Percentiles rank a stretch among this genome's conserved stretches.
These are phyloP conservation scores for Boletales sp. DNA, from an alignment of 768 basidiomycete species.

Conservation along the genomic window DNA sequence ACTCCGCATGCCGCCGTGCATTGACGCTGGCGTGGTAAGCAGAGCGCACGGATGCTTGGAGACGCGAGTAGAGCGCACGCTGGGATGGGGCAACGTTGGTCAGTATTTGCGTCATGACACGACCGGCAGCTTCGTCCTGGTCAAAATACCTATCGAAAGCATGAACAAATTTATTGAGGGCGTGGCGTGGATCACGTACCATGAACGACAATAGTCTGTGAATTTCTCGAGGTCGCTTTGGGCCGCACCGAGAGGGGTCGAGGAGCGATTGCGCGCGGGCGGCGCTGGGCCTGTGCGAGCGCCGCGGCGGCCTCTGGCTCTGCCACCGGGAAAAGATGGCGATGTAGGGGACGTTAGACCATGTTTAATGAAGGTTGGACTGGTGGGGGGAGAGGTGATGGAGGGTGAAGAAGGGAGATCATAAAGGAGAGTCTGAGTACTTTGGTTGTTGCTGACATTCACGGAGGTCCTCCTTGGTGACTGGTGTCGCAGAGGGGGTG, in stretches of 20 bases:
- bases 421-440: constrained; percentile 68
- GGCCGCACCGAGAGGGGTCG: constrained; percentile 64
- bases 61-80: constrained; percentile 79
- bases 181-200: constrained; percentile 42
- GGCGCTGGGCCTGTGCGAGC: constrained; percentile 50
- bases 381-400: constrained; percentile 52
- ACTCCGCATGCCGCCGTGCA: constrained; percentile 74
- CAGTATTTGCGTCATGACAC: constrained; percentile 78
- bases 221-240: constrained; percentile 75
- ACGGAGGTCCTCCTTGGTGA: constrained; percentile 43
- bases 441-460: constrained; percentile 36
- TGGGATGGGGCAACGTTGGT: constrained; percentile 78
- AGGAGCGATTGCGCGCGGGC: constrained; percentile 57
- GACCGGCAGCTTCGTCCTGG: constrained; percentile 76
- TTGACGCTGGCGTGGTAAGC: constrained; percentile 81
- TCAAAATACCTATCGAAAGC: constrained; percentile 65
- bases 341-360: constrained; percentile 53
- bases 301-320: constrained; percentile 46
- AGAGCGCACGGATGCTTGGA: constrained; percentile 84
- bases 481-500: constrained; percentile 56
- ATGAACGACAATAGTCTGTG: constrained; percentile 71
- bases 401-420: constrained; percentile 63
- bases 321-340: constrained; percentile 47
- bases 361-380: constrained; percentile 39
- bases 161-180: constrained; percentile 4